Conservation (phyloP, 352 stramenopile genomes). For the Globisporangium lucens region DNA sequence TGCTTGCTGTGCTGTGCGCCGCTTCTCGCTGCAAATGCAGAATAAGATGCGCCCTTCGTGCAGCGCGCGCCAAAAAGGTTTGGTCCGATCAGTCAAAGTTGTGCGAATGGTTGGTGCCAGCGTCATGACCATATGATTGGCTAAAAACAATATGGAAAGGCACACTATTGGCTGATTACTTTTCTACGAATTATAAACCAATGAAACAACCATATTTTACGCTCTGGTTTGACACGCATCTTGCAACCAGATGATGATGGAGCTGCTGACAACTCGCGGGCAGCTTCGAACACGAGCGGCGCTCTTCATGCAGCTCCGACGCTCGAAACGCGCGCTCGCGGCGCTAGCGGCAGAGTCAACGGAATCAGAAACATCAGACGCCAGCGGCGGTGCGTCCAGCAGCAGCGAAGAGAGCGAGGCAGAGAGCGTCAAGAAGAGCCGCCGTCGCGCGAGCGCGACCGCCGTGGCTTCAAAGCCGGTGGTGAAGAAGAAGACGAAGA, state of each 20-base stretch:
- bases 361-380: not conserved
- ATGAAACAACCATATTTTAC: not conserved
- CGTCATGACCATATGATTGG: not conserved
- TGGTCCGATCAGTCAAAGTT: not conserved
- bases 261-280: not conserved
- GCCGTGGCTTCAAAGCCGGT: not conserved
- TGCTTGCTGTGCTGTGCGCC: not conserved
- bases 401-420: not conserved
- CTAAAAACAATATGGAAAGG: not conserved
- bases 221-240: not conserved
- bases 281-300: not conserved
- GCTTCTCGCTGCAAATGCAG: constrained; percentile 8
- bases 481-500: constrained; percentile 8
- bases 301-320: constrained; percentile 14
- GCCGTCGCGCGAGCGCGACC: not conserved
- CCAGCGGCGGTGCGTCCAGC: too few relatives aligned
- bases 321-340: constrained; percentile 7
- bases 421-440: not conserved
- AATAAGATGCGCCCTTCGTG: constrained; percentile 3
- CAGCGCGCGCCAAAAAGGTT: not conserved
- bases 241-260: not conserved
- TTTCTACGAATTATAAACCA: not conserved
- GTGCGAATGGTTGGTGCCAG: constrained; percentile 1
- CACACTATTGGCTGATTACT: not conserved
- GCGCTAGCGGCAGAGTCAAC: not conserved